phyloP scores from a whole-genome alignment of 1,139 yeast species.

The Entelexis paramagnoliae region DNA sequence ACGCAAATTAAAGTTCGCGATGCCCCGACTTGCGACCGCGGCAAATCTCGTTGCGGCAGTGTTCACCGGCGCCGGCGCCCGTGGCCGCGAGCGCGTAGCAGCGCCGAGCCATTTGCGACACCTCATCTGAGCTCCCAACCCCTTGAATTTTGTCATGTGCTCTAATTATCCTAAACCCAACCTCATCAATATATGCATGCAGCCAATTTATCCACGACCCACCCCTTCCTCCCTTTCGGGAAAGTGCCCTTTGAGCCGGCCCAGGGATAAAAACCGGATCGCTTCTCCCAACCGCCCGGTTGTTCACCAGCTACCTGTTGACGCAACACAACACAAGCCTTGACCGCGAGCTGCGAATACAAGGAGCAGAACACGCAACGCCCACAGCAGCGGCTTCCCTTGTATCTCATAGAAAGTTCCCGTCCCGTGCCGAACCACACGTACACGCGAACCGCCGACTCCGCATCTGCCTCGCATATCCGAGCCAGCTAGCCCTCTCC shows the following conservation, averaged over 20 bases:
- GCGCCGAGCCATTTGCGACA: background rate
- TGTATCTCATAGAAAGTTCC: background rate
- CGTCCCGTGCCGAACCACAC: background rate
- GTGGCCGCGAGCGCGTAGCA: too few species aligned
- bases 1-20: background rate
- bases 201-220: slow-evolving; percentile 17
- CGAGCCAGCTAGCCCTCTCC: too few species aligned
- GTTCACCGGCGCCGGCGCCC: too few species aligned
- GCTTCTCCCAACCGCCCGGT: slow-evolving; percentile 1
- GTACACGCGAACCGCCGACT: background rate
- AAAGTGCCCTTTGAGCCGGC: slow-evolving; percentile 7
- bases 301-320: background rate
- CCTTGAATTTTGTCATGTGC: slow-evolving; percentile 14
- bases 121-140: slow-evolving; percentile 10
- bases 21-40: too few species aligned
- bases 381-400: background rate
- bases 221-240: slow-evolving; percentile 21
- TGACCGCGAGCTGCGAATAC: background rate
- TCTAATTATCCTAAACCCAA: slow-evolving; percentile 16
- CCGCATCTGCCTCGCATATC: background rate
- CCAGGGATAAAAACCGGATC: slow-evolving; percentile 9
- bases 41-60: too few species aligned
- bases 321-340: background rate
- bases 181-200: slow-evolving; percentile 20
- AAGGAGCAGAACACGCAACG: background rate